Evolutionary conservation across 805 yeast genomes (phyloP), one percentile per base, ranked within the genome.

Genomic region (Candida golubevii): DNA sequence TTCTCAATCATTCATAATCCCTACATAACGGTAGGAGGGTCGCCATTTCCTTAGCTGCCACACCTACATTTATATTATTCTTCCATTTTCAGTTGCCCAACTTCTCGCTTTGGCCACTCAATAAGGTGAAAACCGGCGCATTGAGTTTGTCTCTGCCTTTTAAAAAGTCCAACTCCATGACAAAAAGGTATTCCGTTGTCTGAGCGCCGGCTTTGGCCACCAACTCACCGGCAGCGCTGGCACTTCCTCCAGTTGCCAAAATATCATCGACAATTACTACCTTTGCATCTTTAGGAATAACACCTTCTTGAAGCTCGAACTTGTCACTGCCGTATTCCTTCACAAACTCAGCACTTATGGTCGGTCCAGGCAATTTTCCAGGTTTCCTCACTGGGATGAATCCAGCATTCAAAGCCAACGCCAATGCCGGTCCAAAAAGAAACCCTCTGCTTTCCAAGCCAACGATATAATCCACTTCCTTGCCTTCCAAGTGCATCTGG

Each of bases 371-470:
- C 55, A 93, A 77, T 70, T 93, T 93, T 47, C 98, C 98, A 45
- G 82, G 82, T 72, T 93, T 93, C 76, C 99, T 87, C 36, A 93
- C 84, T 23, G 99, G 98, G 41, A 91, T 85, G 58, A 93, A 93
- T 8, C 97, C 95, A 32, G 91, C 90, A 50, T 83, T 83, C 46
- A 93, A 67, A 44, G 87, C 91, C 52, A 93, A 75, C 8, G 99
- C 99, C 55, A 93, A 75, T 31, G 98, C 73, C 36, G 99, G 99
- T 11, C 98, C 99, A 59, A 93, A 91, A 46, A 93, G 74, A 65
- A 93, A 93, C 4, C 99, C 99, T 67, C 99, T 83, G 39, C 97
- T 86, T 67, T 93, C 99, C 54, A 93, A 77, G 38, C 98, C 99
- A 40, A 93, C 88, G 48, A 93, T 76, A 61, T 85, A 91, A 61